These are phyloP conservation scores for Cavenderia fasciculata DNA, from an alignment of 78 protist genomes.

Conservation along the genomic window DNA sequence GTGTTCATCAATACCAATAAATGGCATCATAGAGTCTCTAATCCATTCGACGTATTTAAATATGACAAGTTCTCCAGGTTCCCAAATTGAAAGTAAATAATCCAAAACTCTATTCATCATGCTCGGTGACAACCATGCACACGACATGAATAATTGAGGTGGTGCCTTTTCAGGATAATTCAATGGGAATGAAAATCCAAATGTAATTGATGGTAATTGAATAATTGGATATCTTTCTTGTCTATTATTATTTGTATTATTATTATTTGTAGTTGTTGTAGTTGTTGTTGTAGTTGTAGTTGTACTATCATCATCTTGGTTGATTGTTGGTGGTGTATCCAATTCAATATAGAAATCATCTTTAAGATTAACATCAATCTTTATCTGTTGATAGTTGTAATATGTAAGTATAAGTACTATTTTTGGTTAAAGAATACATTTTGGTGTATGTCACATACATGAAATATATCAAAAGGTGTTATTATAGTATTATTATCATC, in stretches of 20 bases:
- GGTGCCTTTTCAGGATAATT: neutral
- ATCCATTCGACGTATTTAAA: conserved; percentile 20
- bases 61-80: neutral
- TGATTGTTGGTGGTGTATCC: neutral
- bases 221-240: neutral
- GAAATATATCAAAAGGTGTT: too few relatives aligned
- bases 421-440: too few relatives aligned
- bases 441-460: too few relatives aligned
- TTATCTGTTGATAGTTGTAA: too few relatives aligned
- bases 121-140: neutral
- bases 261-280: neutral
- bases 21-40: neutral
- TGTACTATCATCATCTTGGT: neutral
- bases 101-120: neutral
- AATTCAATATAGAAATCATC: too few relatives aligned
- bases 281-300: neutral
- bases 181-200: neutral
- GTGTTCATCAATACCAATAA: neutral
- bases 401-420: too few relatives aligned
- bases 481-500: too few relatives aligned
- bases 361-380: too few relatives aligned
- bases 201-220: neutral
- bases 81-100: neutral
- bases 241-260: neutral
- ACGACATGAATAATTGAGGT: neutral